Conservation (phyloP, 2,329 filamentous ascomycete genomes). For the Zasmidium citrigriseum region DNA sequence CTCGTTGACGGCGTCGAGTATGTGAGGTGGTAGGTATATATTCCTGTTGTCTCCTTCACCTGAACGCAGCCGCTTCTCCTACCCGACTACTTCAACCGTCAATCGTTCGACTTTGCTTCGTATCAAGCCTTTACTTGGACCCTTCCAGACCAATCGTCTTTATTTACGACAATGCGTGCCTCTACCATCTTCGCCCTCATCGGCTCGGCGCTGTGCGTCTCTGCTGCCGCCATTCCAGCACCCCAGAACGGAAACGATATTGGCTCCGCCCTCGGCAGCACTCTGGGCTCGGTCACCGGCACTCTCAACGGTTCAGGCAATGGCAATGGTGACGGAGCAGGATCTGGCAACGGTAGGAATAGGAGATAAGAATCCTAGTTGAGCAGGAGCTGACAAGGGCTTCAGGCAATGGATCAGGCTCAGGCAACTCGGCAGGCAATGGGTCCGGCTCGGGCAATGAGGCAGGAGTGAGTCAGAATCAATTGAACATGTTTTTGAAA, state of each 20-base stretch:
- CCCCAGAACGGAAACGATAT: not conserved
- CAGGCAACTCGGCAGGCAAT: not conserved
- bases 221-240: not conserved
- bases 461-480: not conserved
- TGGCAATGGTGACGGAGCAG: not conserved
- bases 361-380: too few species aligned
- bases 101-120: not conserved
- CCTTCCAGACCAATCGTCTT: not conserved
- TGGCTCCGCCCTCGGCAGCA: slow-evolving; percentile 4
- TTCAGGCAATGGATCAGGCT: not conserved
- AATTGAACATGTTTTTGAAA: too few species aligned
- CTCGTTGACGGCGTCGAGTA: not conserved
- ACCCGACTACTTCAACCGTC: not conserved
- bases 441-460: not conserved
- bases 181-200: slow-evolving; percentile 15
- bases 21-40: not conserved
- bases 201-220: slow-evolving; percentile 8
- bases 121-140: not conserved
- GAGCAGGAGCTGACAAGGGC: too few species aligned
- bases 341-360: not conserved
- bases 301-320: slow-evolving; percentile 1
- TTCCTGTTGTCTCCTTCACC: not conserved
- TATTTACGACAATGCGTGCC: slow-evolving; percentile 10
- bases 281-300: slow-evolving; percentile 1
- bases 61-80: not conserved